Percentiles rank a stretch among this genome's conserved stretches.
Evolutionary conservation across 2,329 filamentous ascomycete species (phyloP).

Genomic region (Emydomyces testavorans): DNA sequence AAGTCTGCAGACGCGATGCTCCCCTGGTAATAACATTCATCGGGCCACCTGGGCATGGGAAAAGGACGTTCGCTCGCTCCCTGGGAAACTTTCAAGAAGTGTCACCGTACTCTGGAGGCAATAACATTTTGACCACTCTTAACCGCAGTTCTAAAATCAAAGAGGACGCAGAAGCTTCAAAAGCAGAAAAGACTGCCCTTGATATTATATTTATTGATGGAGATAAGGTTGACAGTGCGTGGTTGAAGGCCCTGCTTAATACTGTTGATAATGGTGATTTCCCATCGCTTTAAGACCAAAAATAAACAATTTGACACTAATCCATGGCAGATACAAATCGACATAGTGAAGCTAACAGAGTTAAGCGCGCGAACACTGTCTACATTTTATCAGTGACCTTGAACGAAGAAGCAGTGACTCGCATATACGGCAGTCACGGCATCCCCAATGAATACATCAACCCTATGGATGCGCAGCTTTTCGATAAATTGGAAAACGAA

Average conservation of each 20-base stretch:
- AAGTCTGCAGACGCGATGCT: background rate
- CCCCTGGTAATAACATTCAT: constrained; percentile 14
- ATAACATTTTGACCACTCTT: background rate
- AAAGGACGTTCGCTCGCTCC: constrained; percentile 11
- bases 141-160: background rate
- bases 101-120: background rate
- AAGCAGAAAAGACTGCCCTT: background rate
- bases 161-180: background rate
- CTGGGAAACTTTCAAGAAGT: constrained; percentile 10
- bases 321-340: background rate
- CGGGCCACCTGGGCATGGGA: constrained; percentile 15
- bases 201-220: constrained; percentile 8
- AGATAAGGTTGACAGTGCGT: background rate
- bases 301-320: background rate
- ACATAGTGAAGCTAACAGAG: background rate
- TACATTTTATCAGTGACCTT: constrained; percentile 30
- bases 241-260: constrained; percentile 4
- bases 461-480: background rate
- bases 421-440: background rate
- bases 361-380: constrained; percentile 27
- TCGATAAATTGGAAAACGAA: background rate
- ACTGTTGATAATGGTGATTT: background rate
- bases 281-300: background rate
- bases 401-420: constrained; percentile 15
- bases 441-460: background rate